phyloP scores from a whole-genome alignment of 768 basidiomycete species.

The Coprinellus micaceus region DNA sequence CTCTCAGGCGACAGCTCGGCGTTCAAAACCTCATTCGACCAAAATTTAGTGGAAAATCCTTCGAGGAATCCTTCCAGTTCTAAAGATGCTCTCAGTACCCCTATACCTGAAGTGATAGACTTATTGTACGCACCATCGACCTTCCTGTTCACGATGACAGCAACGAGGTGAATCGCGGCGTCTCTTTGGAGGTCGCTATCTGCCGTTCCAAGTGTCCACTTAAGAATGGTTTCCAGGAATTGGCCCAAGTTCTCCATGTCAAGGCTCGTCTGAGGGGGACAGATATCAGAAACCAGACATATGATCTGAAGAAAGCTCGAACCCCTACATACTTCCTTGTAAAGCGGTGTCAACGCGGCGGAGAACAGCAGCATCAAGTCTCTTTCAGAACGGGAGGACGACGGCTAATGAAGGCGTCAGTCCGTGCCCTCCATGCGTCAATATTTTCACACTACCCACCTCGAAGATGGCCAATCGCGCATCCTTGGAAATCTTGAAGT shows the following conservation, averaged over 20 bases:
- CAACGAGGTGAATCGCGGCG: slow-evolving; percentile 53
- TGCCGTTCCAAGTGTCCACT: slow-evolving; percentile 54
- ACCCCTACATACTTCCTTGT: too few species aligned
- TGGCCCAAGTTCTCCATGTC: slow-evolving; percentile 45
- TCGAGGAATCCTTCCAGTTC: slow-evolving; percentile 46
- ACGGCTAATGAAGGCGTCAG: slow-evolving; percentile 28
- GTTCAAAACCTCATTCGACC: slow-evolving; percentile 44
- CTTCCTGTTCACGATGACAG: slow-evolving; percentile 78
- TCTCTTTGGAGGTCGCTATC: slow-evolving; percentile 50
- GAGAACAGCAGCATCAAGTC: slow-evolving; percentile 3
- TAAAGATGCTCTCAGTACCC: slow-evolving; percentile 20
- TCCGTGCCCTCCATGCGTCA: neutral
- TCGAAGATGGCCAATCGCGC: slow-evolving; percentile 9
- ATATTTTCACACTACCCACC: slow-evolving; percentile 10
- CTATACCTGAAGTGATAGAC: neutral
- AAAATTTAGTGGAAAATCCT: slow-evolving; percentile 43
- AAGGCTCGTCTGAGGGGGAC: slow-evolving; percentile 42
- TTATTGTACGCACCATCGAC: slow-evolving; percentile 48
- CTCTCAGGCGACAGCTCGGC: slow-evolving; percentile 23
- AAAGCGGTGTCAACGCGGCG: too few species aligned
- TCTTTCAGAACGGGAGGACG: slow-evolving; percentile 61
- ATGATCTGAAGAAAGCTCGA: too few species aligned
- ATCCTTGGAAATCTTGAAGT: slow-evolving; percentile 43
- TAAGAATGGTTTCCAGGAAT: slow-evolving; percentile 52
- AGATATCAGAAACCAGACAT: neutral